Conservation (phyloP, 163 green algal species). For the Prototheca wickerhamii region DNA sequence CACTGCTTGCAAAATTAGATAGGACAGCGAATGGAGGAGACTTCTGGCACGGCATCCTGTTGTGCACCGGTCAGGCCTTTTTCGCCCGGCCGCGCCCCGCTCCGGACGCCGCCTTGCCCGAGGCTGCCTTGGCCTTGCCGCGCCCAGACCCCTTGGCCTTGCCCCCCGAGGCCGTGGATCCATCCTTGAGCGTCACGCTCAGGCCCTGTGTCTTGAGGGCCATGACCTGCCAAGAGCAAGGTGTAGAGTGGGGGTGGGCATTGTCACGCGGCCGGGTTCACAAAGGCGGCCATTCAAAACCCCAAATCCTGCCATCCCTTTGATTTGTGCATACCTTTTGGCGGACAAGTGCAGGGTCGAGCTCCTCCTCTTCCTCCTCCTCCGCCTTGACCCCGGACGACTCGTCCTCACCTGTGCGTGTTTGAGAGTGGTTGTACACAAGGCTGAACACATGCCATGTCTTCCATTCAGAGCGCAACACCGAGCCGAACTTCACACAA, state of each 20-base stretch:
- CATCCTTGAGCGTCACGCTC: constrained; percentile 23
- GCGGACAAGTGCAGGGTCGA: constrained; percentile 14
- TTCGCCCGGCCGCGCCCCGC: background rate
- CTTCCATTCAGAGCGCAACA: no score
- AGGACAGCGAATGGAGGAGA: no score
- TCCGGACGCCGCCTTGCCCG: constrained; percentile 4
- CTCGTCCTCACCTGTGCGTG: constrained; percentile 6
- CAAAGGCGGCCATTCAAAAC: background rate
- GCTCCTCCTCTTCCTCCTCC: constrained; percentile 43
- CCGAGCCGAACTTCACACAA: no score
- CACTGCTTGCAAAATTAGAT: no score
- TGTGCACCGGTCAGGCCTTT: no score
- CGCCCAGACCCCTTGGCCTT: background rate
- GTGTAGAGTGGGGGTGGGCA: background rate
- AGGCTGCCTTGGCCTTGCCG: background rate
- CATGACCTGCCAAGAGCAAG: constrained; percentile 11
- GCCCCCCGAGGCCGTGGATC: background rate
- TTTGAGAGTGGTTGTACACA: background rate
- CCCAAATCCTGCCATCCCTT: background rate
- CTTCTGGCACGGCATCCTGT: no score
- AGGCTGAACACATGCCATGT: background rate
- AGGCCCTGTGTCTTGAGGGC: constrained; percentile 8
- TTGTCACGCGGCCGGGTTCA: background rate
- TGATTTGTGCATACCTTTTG: background rate
- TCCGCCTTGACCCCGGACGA: constrained; percentile 13